Percentiles rank a stretch among this genome's conserved stretches.
Conservation (phyloP, 73 alveolate genomes). For the Uronychia setigera region DNA sequence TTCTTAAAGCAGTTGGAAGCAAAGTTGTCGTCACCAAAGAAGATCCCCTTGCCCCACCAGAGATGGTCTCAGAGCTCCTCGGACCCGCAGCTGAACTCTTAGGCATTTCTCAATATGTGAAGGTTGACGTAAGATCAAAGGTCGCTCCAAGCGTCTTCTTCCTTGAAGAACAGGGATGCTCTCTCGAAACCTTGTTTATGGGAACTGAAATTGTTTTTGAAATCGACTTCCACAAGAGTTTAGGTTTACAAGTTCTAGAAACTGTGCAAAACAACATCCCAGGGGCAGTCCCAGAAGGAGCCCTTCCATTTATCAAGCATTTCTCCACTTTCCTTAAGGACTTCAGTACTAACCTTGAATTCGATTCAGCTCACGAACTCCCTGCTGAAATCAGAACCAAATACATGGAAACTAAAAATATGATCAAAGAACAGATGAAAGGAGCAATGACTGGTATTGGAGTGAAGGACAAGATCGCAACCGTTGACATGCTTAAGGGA, state of each 20-base stretch:
- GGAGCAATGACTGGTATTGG: too few relatives aligned
- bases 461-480: too few relatives aligned
- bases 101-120: background rate
- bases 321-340: background rate
- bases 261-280: background rate
- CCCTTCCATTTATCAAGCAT: background rate
- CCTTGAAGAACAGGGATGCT: background rate
- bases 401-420: too few relatives aligned
- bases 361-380: background rate
- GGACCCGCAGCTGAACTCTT: background rate
- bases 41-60: background rate
- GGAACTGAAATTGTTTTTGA: background rate
- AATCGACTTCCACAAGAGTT: background rate
- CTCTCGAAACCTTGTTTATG: background rate
- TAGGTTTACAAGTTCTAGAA: background rate
- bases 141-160: background rate
- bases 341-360: background rate
- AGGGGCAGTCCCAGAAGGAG: background rate
- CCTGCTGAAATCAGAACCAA: too few relatives aligned
- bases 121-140: background rate
- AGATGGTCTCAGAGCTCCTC: background rate
- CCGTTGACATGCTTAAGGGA: background rate
- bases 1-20: background rate
- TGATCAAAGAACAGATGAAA: too few relatives aligned
- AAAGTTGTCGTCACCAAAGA: background rate